Percentiles rank a stretch among this genome's conserved stretches.
Evolutionary conservation across 1,284 basidiomycete species (phyloP).

Genomic region (Ganoderma sinense): DNA sequence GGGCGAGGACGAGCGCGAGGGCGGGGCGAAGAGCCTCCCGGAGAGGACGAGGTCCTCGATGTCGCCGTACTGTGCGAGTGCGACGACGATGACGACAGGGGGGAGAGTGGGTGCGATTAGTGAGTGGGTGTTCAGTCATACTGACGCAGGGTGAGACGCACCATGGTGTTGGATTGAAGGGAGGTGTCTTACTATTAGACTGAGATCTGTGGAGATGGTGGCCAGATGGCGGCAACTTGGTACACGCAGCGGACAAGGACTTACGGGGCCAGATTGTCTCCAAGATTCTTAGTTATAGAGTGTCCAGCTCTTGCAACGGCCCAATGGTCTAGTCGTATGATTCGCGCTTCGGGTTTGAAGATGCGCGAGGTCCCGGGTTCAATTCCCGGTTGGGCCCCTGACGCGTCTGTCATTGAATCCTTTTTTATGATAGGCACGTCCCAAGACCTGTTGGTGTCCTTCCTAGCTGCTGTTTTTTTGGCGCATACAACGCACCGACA

Average conservation of each 20-base stretch:
- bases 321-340: slow-evolving; percentile 31
- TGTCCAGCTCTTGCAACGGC: background rate
- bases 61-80: slow-evolving; percentile 37
- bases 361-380: slow-evolving; percentile 30
- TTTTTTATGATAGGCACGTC: no score
- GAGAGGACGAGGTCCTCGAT: slow-evolving; percentile 82
- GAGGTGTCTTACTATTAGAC: background rate
- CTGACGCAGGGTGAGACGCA: background rate
- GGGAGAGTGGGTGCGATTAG: background rate
- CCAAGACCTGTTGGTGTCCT: no score
- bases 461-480: no score
- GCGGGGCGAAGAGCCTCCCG: slow-evolving; percentile 73
- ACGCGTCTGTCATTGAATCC: no score
- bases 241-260: background rate
- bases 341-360: slow-evolving; percentile 24
- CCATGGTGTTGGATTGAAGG: slow-evolving; percentile 1
- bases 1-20: slow-evolving; percentile 51
- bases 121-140: background rate
- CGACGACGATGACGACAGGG: background rate
- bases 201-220: background rate
- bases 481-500: no score
- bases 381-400: slow-evolving; percentile 27
- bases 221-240: background rate
- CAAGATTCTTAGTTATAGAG: no score
- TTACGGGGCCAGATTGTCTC: no score